Evolutionary conservation across 1,139 yeast genomes (phyloP), one percentile per base, ranked within the genome.

Genomic region (Casaregolazyma suthepensis): DNA sequence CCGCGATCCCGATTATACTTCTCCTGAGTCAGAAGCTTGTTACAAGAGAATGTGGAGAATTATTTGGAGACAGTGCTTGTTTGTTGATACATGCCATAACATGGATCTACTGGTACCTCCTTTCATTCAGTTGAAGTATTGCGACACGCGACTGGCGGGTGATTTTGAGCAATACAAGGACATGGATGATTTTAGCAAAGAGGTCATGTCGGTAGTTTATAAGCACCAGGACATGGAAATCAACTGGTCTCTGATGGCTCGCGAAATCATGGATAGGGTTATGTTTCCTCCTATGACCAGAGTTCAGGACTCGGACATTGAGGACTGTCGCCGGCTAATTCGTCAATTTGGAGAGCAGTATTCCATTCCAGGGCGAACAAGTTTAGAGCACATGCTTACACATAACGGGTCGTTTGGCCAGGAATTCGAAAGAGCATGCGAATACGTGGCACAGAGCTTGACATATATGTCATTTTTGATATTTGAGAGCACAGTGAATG

Each of bases 31-130:
- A 10, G 59, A 61, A 2, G 43, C 38, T 22, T 46, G 52, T 18
- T 49, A 52, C 46, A 43, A 35, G 19, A 54, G 51, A 19, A 20
- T 59, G 42, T 55, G 64, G 59, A 54, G 61, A 18, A 49, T 50
- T 31, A 45, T 62, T 45, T 62, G 64, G 63, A 53, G 60, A 40
- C 61, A 60, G 50, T 56, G 54, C 20, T 51, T 61, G 5, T 51
- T 55, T 15, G 40, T 58, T 13, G 65, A 62, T 45, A 52, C 61
- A 0, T 7, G 52, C 9, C 52, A 53, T 15, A 49, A 61, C 13
- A 47, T 59, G 17, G 57, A 58, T 18, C 23, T 52, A 23, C 56
- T 58, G 5, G 50, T 54, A 12, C 61, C 63, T 10, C 59, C 58
- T 10, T 17, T 52, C 26, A 48, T 60, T 45, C 54, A 58, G 47